phyloP scores from a whole-genome alignment of 176 grass and related monocot genomes.

The Aegilops tauschii region DNA sequence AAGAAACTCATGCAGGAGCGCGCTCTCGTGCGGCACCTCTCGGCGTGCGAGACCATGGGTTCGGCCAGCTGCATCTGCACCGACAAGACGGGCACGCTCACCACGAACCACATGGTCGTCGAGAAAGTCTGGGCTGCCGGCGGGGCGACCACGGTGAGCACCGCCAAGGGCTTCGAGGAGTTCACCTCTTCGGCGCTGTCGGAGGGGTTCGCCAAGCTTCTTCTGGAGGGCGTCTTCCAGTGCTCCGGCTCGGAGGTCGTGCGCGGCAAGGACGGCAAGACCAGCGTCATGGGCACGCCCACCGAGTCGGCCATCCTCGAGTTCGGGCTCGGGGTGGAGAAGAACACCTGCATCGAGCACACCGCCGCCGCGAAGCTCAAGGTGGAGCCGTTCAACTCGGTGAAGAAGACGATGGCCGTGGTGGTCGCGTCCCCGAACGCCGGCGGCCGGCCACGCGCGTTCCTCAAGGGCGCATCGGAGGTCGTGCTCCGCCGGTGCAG shows the following conservation, averaged over 20 bases:
- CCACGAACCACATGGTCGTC: conserved; percentile 97
- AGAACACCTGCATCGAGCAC: conserved; percentile 23
- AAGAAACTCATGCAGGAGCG: conserved; percentile 92
- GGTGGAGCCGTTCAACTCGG: conserved; percentile 95
- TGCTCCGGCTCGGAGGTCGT: conserved; percentile 86
- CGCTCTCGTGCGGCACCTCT: conserved; percentile 86
- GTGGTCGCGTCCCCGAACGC: conserved; percentile 53
- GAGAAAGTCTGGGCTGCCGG: conserved; percentile 80
- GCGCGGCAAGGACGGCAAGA: conserved; percentile 59
- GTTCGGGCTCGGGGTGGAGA: conserved; percentile 83
- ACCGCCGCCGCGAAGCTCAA: conserved; percentile 47
- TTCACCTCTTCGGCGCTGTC: conserved; percentile 42
- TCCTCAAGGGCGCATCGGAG: conserved; percentile 92
- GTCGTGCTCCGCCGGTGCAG: conserved; percentile 70
- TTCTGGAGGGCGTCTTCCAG: conserved; percentile 74
- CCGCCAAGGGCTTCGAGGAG: conserved; percentile 40
- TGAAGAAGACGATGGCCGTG: conserved; percentile 89
- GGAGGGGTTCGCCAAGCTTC: conserved; percentile 49
- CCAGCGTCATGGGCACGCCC: conserved; percentile 77
- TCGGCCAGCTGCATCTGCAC: conserved; percentile 97
- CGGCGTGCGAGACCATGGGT: conserved; percentile 98
- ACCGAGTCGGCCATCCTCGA: conserved; percentile 89
- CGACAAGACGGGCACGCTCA: conserved; percentile 91
- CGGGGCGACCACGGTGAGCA: conserved; percentile 47
- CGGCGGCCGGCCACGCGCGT: conserved; percentile 40